Evolutionary conservation across 2,329 filamentous ascomycete genomes (phyloP).

Genomic region (Botrytis fragariae): DNA sequence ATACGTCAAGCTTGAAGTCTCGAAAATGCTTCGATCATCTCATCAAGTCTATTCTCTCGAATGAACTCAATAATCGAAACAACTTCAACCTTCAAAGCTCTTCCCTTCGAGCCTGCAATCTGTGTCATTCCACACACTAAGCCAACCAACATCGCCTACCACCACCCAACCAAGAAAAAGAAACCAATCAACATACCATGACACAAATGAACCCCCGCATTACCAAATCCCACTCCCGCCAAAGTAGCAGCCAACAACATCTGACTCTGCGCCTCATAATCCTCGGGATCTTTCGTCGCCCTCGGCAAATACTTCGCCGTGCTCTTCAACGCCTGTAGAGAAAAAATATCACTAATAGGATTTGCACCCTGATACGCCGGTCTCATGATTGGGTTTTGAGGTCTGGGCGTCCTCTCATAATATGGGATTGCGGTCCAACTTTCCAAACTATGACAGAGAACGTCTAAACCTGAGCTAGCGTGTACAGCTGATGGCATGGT

Average conservation of each 20-base stretch:
- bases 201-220: slow-evolving; percentile 89
- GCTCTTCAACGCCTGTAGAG: slow-evolving; percentile 74
- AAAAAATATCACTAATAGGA: slow-evolving; percentile 97
- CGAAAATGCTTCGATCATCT: not conserved
- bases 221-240: slow-evolving; percentile 94
- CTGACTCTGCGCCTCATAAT: slow-evolving; percentile 86
- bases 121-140: not conserved
- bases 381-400: slow-evolving; percentile 82
- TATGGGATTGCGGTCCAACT: slow-evolving; percentile 98
- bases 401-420: slow-evolving; percentile 77
- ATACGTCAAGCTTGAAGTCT: not conserved
- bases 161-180: not conserved
- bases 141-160: no score
- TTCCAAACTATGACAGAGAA: slow-evolving; percentile 92
- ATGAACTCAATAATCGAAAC: not conserved
- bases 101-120: not conserved
- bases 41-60: not conserved
- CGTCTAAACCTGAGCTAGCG: slow-evolving; percentile 87
- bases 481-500: slow-evolving; percentile 96
- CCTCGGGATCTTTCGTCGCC: slow-evolving; percentile 82
- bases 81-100: not conserved
- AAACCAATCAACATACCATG: slow-evolving; percentile 46
- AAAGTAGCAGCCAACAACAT: slow-evolving; percentile 95
- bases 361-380: slow-evolving; percentile 97
- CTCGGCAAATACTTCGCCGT: slow-evolving; percentile 92